Evolutionary conservation across 352 stramenopile genomes (phyloP).

Genomic region (Phytopythium sindhum): DNA sequence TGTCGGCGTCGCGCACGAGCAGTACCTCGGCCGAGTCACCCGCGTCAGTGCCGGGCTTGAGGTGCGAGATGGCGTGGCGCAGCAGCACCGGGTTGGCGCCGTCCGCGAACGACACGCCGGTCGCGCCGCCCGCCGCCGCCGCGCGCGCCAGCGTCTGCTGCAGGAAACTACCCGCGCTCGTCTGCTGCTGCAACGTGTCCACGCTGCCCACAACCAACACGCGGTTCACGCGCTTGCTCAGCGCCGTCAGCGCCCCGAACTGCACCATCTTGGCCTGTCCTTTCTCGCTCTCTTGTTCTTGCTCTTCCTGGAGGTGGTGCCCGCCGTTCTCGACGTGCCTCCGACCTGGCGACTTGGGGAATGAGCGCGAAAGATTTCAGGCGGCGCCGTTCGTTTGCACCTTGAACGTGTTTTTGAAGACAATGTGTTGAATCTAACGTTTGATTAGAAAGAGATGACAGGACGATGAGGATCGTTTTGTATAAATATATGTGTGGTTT

Average conservation of each 20-base stretch:
- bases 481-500: neutral
- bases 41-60: conserved; percentile 39
- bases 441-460: neutral
- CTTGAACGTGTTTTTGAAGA: conserved; percentile 2
- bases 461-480: neutral
- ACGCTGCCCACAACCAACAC: conserved; percentile 48
- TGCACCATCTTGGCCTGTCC: conserved; percentile 27
- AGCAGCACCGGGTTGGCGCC: conserved; percentile 42
- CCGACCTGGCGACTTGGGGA: neutral
- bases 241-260: conserved; percentile 21
- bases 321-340: too few species aligned
- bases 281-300: neutral
- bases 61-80: conserved; percentile 38
- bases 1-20: conserved; percentile 26
- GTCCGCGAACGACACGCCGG: conserved; percentile 23
- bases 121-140: conserved; percentile 13
- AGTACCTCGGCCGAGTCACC: conserved; percentile 45
- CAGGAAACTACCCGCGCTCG: conserved; percentile 29
- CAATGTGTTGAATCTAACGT: neutral
- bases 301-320: neutral
- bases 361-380: neutral
- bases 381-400: neutral
- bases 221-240: conserved; percentile 39
- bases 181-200: conserved; percentile 40
- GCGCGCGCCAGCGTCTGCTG: conserved; percentile 27